These are phyloP conservation scores for Diaporthe ilicicola DNA, from an alignment of 2,329 filamentous ascomycete genomes.

Conservation along the genomic window DNA sequence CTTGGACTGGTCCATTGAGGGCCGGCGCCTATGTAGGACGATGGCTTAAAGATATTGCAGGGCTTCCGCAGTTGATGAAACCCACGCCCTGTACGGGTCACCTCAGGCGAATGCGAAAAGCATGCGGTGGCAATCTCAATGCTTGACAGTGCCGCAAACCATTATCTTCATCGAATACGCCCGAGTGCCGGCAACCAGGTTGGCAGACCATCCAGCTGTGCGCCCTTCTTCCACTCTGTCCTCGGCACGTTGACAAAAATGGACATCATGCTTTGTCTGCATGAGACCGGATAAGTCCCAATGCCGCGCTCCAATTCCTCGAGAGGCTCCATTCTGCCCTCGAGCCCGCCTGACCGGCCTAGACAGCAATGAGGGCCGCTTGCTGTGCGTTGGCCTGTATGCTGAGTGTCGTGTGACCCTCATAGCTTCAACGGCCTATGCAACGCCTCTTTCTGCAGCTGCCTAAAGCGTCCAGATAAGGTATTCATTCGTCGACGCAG, in stretches of 20 bases:
- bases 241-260: constrained; percentile 16
- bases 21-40: neutral
- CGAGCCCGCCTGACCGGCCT: neutral
- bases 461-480: constrained; percentile 18
- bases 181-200: too few species aligned
- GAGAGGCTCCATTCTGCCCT: neutral
- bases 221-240: neutral
- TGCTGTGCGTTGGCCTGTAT: neutral
- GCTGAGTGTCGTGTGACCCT: constrained; percentile 23
- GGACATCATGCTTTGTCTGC: constrained; percentile 3
- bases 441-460: constrained; percentile 4
- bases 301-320: neutral
- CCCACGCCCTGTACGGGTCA: neutral
- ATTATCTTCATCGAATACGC: neutral
- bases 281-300: neutral
- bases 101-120: neutral
- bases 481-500: neutral
- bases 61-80: neutral
- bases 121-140: neutral
- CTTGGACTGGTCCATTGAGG: neutral
- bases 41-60: neutral
- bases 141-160: neutral
- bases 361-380: neutral
- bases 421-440: constrained; percentile 13
- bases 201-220: neutral